Evolutionary conservation across 345 rosid genomes (phyloP), one percentile per base, ranked within the genome.

Genomic region (Camelina neglecta): DNA sequence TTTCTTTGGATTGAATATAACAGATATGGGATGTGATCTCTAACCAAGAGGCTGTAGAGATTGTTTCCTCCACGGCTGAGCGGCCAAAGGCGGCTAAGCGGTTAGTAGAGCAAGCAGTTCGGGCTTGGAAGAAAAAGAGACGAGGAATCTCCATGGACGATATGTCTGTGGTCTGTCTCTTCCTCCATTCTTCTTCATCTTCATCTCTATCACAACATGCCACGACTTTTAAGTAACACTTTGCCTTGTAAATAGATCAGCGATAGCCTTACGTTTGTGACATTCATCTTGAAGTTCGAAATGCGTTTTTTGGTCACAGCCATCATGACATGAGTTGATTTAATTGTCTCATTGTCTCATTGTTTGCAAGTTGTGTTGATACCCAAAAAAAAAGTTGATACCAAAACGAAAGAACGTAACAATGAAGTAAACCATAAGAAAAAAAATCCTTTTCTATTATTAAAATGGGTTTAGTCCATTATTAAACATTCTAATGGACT

Each of bases 11-110:
- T 36, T 55, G 11, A 48, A 57, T 60, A 20, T 29, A 31, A 65
- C 56, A 94, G 97, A 93, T 94, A 48, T 92, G 99, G 99, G 99
- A 95, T 83, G 99, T 95, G 21, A 26, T 95, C 50, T 84, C 99
- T 13, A 92, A 95, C 77, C 85, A 92, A 73, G 98, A 90, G 58
- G 99, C 99, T 1, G 79, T 90, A 70, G 81, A 90, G 26, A 89
- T 95, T 0, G 90, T 89, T 7, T 87, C 88, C 4, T 86, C 89
- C 0, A 61, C 88, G 1, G 64, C 87, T 2, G 88, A 95, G 69
- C 83, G 78, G 75, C 86, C 82, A 4, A 90, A 90, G 76, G 88
- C 96, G 6, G 96, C 99, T 2, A 92, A 88, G 81, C 74, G 76
- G 29, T 80, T 95, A 35, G 97, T 92, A 2, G 79, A 86, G 68